A percentile compares a stretch with the other conserved stretches of the same genome.
These are phyloP conservation scores for Aschersonia sp. DNA, from an alignment of 2,329 filamentous ascomycete genomes.

Conservation along the genomic window DNA sequence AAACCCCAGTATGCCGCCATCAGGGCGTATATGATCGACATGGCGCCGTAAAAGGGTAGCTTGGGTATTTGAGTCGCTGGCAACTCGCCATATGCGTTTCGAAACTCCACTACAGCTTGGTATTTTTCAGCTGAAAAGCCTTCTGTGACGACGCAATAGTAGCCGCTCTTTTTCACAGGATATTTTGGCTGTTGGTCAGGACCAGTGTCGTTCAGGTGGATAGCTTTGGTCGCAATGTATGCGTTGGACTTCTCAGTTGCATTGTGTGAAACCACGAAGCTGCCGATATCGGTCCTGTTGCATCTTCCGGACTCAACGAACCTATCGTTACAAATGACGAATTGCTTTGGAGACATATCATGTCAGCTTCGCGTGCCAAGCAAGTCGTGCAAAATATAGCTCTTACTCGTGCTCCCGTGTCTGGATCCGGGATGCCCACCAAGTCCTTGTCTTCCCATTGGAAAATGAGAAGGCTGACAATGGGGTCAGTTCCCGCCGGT, in stretches of 20 bases:
- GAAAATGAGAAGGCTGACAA: slow-evolving; percentile 78
- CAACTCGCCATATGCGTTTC: slow-evolving; percentile 92
- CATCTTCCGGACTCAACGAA: slow-evolving; percentile 58
- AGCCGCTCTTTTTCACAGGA: slow-evolving; percentile 75
- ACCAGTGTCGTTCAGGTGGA: slow-evolving; percentile 64
- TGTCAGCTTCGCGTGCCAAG: background rate
- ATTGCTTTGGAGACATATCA: slow-evolving; percentile 13
- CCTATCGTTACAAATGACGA: slow-evolving; percentile 58
- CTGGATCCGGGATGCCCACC: slow-evolving; percentile 52
- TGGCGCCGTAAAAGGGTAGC: slow-evolving; percentile 87
- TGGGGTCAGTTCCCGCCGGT: slow-evolving; percentile 47
- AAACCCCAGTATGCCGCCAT: slow-evolving; percentile 79
- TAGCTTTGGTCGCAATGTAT: slow-evolving; percentile 62
- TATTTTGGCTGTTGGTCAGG: slow-evolving; percentile 52
- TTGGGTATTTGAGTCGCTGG: slow-evolving; percentile 93
- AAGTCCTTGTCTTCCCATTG: slow-evolving; percentile 80
- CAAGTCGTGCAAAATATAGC: background rate
- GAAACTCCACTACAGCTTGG: slow-evolving; percentile 72
- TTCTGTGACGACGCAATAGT: slow-evolving; percentile 82
- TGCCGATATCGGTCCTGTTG: slow-evolving; percentile 60
- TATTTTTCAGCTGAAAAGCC: slow-evolving; percentile 57
- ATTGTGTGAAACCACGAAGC: slow-evolving; percentile 71
- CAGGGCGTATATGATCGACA: slow-evolving; percentile 86
- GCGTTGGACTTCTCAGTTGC: slow-evolving; percentile 57
- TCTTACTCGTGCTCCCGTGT: slow-evolving; percentile 30